Conservation (phyloP, 208 protist genomes). For the Tetramitus jugosus region DNA sequence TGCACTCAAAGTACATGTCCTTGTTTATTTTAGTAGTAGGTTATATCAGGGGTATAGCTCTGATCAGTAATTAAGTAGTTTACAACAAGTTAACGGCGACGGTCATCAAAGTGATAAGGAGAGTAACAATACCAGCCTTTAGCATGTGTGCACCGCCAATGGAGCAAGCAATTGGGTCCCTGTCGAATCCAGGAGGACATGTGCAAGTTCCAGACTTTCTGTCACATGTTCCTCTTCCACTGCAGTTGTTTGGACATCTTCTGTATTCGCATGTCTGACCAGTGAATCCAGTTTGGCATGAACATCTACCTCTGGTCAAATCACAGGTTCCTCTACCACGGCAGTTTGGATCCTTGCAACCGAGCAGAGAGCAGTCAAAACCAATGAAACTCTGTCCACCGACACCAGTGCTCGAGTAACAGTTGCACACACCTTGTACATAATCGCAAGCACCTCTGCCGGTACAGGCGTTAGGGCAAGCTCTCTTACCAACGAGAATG, state of each 20-base stretch:
- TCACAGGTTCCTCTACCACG: slow-evolving; percentile 4
- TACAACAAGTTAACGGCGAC: too few relatives aligned
- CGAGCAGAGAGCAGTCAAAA: not conserved
- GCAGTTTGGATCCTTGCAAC: slow-evolving; percentile 19
- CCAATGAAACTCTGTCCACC: not conserved
- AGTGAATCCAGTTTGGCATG: not conserved
- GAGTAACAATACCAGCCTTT: too few relatives aligned
- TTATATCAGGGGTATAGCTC: too few relatives aligned
- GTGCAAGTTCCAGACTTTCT: not conserved
- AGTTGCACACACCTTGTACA: not conserved
- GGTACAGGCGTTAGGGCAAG: not conserved
- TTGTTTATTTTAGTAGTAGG: too few relatives aligned
- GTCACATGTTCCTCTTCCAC: not conserved
- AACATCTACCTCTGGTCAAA: not conserved
- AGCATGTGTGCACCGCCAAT: too few relatives aligned
- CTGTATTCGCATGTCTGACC: not conserved
- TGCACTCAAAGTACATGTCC: too few relatives aligned
- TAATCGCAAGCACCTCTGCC: not conserved
- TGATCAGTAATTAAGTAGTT: too few relatives aligned
- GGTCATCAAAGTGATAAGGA: too few relatives aligned
- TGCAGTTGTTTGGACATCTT: slow-evolving; percentile 12
- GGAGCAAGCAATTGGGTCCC: too few relatives aligned
- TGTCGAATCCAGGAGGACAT: not conserved
- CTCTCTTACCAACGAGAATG: not conserved
- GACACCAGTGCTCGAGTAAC: not conserved